phyloP scores from a whole-genome alignment of 2,329 filamentous ascomycete species.

The Phoma herbarum region DNA sequence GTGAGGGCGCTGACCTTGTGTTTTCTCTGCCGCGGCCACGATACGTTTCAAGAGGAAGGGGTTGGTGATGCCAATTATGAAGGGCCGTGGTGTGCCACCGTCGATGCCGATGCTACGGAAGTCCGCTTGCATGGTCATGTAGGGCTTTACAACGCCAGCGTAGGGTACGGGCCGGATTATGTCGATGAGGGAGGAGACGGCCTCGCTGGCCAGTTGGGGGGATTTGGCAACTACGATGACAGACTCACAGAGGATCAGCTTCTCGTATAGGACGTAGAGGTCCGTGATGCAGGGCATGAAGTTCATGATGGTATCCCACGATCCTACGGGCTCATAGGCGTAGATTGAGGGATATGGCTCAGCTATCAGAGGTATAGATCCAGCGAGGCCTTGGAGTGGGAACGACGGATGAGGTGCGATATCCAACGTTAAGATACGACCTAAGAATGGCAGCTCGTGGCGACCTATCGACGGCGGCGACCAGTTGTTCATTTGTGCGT shows the following conservation, averaged over 20 bases:
- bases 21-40: constrained; percentile 45
- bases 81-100: constrained; percentile 50
- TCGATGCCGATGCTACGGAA: constrained; percentile 53
- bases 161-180: constrained; percentile 53
- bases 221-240: constrained; percentile 53
- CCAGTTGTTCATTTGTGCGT: constrained; percentile 51
- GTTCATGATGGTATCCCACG: constrained; percentile 51
- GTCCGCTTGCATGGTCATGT: constrained; percentile 56
- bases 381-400: constrained; percentile 51
- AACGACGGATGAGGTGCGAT: constrained; percentile 54
- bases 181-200: constrained; percentile 52
- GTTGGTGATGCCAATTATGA: constrained; percentile 54
- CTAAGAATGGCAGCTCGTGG: constrained; percentile 53
- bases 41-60: constrained; percentile 54
- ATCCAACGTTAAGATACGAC: constrained; percentile 49
- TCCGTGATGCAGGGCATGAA: constrained; percentile 54
- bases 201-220: constrained; percentile 53
- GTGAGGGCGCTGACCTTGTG: constrained; percentile 47
- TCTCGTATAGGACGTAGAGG: constrained; percentile 53
- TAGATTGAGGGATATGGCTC: constrained; percentile 48
- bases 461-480: constrained; percentile 47
- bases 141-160: constrained; percentile 52
- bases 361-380: constrained; percentile 41
- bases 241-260: constrained; percentile 53
- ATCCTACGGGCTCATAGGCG: constrained; percentile 52